Evolutionary conservation across 129 eudicot species (phyloP), one percentile per base, ranked within the genome.

Genomic region (Lactuca sativa): DNA sequence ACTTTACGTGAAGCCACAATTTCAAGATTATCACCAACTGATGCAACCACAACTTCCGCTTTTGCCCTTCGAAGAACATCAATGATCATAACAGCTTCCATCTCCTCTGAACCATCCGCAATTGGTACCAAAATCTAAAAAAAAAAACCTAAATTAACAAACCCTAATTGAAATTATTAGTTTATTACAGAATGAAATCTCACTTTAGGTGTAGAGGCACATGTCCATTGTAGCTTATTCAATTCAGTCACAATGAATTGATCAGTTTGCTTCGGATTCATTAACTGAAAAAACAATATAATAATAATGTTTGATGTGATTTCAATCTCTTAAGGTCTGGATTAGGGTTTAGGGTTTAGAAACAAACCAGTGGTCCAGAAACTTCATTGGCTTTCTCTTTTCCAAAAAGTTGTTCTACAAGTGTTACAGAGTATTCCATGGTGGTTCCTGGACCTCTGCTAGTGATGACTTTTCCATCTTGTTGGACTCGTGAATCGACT

Each of bases 381-480:
- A 90, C 88, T 74, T 86, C 90, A 70, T 82, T 76, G 56, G 99
- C 97, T 69, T 87, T 95, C 49, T 90, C 95, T 75, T 90, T 95
- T 56, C 97, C 96, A 36, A 75, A 90, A 47, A 95, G 73, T 59
- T 68, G 85, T 61, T 90, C 96, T 33, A 90, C 97, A 48, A 95
- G 77, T 53, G 86, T 81, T 69, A 95, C 91, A 67, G 99, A 71
- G 76, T 79, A 95, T 79, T 95, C 97, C 85, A 95, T 87, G 13
- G 93, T 65, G 48, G 99, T 95, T 70, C 97, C 97, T 52, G 99
- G 97, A 21, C 97, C 97, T 13, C 96, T 90, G 67, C 99, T 95
- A 36, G 99, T 95, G 60, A 87, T 77, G 70, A 74, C 91, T 48
- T 80, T 82, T 33, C 91, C 99, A 82, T 95, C 99, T 78, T 80